These are phyloP conservation scores for Verticillium dahliae DNA, from an alignment of 2,329 filamentous ascomycete species.

Conservation along the genomic window DNA sequence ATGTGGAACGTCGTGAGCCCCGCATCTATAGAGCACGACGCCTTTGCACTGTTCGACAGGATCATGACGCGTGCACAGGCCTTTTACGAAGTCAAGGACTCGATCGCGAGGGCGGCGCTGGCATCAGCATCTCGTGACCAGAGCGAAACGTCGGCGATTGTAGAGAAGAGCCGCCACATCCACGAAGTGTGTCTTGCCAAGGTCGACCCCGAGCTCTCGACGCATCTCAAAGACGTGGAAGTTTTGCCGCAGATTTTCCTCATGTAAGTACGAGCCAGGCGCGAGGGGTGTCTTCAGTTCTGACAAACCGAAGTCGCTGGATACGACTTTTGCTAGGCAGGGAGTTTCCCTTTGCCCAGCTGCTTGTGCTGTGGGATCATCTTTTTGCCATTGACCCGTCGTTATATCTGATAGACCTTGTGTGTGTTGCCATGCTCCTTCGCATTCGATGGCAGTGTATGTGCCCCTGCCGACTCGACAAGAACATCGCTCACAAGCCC, in stretches of 20 bases:
- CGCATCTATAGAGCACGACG: constrained; percentile 78
- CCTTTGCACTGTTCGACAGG: constrained; percentile 76
- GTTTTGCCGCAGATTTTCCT: constrained; percentile 95
- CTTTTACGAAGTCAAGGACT: constrained; percentile 72
- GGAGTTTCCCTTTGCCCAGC: constrained; percentile 83
- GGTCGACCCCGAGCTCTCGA: constrained; percentile 75
- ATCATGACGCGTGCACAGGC: constrained; percentile 82
- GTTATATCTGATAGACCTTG: constrained; percentile 74
- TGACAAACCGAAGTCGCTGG: constrained; percentile 61
- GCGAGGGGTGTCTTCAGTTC: neutral
- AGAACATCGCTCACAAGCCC: constrained; percentile 15
- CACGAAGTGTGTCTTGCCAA: constrained; percentile 74
- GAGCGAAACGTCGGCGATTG: constrained; percentile 58
- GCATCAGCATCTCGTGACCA: constrained; percentile 14
- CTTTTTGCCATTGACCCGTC: constrained; percentile 81
- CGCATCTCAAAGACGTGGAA: constrained; percentile 75
- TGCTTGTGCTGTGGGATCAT: constrained; percentile 82
- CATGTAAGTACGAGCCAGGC: constrained; percentile 54
- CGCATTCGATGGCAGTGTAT: constrained; percentile 84
- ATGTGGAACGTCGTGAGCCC: constrained; percentile 65
- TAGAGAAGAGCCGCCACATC: constrained; percentile 78
- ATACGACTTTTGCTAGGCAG: constrained; percentile 86
- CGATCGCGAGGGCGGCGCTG: constrained; percentile 12
- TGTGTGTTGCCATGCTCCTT: constrained; percentile 92
- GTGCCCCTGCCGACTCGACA: constrained; percentile 20